These are phyloP conservation scores for Syzygium grande DNA, from an alignment of 345 rosid species.

Conservation along the genomic window DNA sequence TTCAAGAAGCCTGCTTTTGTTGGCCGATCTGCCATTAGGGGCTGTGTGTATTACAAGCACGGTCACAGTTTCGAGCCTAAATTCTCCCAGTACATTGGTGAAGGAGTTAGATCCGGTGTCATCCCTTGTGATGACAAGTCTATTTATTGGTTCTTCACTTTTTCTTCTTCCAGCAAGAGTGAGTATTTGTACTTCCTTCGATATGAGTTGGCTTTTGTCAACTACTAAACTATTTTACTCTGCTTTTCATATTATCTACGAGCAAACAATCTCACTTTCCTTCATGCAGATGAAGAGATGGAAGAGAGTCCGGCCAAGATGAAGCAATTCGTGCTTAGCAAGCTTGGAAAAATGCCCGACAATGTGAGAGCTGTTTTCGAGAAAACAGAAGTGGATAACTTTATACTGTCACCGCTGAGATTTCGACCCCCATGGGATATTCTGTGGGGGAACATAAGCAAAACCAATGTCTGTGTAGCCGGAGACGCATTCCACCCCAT, in stretches of 20 bases:
- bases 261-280: background rate
- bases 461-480: conserved; percentile 35
- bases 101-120: conserved; percentile 40
- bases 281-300: conserved; percentile 8
- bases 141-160: conserved; percentile 9
- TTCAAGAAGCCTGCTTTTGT: conserved; percentile 32
- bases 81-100: conserved; percentile 25
- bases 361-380: conserved; percentile 15
- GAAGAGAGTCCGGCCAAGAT: conserved; percentile 12
- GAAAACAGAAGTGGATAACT: conserved; percentile 24
- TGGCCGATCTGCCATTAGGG: conserved; percentile 38
- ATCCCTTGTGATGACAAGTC: conserved; percentile 38
- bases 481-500: conserved; percentile 67
- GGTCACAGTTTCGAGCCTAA: conserved; percentile 32
- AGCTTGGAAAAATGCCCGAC: conserved; percentile 11
- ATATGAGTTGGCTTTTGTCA: background rate
- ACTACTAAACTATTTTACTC: background rate
- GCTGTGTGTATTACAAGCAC: conserved; percentile 20
- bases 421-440: conserved; percentile 58
- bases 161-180: conserved; percentile 20
- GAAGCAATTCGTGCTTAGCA: conserved; percentile 26
- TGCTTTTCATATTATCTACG: background rate
- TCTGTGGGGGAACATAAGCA: conserved; percentile 43
- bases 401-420: conserved; percentile 19
- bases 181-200: background rate